These are phyloP conservation scores for Epichloe sibirici DNA, from an alignment of 2,329 filamentous ascomycete species.

Conservation along the genomic window DNA sequence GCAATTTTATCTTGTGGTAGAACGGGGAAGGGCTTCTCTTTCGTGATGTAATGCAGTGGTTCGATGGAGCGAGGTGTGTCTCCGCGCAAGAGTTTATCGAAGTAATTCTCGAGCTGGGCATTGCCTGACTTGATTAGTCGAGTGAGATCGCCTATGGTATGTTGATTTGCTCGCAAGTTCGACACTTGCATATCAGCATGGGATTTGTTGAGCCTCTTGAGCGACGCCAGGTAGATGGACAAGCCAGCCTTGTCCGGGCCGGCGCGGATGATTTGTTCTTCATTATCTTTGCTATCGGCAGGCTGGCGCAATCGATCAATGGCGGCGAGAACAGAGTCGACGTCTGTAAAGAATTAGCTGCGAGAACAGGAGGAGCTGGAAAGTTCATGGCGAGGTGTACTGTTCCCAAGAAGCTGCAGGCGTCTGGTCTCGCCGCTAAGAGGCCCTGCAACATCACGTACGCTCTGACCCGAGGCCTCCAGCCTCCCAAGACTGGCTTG, in stretches of 20 bases:
- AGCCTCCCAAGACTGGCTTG: constrained; percentile 74
- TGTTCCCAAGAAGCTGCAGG: constrained; percentile 76
- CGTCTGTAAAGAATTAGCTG: constrained; percentile 41
- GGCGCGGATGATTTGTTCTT: constrained; percentile 80
- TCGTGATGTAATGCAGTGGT: constrained; percentile 84
- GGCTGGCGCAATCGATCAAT: constrained; percentile 84
- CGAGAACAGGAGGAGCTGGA: background rate
- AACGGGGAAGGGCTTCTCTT: constrained; percentile 72
- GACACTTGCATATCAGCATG: constrained; percentile 73
- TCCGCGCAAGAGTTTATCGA: constrained; percentile 60
- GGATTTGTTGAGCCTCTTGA: constrained; percentile 81
- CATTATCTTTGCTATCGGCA: constrained; percentile 81
- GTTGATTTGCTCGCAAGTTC: constrained; percentile 86
- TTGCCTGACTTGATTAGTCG: constrained; percentile 68
- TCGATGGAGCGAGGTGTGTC: constrained; percentile 75
- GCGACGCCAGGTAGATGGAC: constrained; percentile 72
- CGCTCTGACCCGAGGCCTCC: constrained; percentile 78
- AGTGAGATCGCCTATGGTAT: constrained; percentile 70
- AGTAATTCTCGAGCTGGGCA: constrained; percentile 71
- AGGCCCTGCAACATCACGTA: constrained; percentile 83
- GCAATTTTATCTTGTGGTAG: constrained; percentile 65
- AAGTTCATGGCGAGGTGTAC: constrained; percentile 29
- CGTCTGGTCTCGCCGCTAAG: constrained; percentile 86
- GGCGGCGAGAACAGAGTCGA: constrained; percentile 72
- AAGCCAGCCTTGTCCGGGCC: constrained; percentile 78